Evolutionary conservation across 2,329 filamentous ascomycete species (phyloP).

Genomic region (Cordyceps farinosa): DNA sequence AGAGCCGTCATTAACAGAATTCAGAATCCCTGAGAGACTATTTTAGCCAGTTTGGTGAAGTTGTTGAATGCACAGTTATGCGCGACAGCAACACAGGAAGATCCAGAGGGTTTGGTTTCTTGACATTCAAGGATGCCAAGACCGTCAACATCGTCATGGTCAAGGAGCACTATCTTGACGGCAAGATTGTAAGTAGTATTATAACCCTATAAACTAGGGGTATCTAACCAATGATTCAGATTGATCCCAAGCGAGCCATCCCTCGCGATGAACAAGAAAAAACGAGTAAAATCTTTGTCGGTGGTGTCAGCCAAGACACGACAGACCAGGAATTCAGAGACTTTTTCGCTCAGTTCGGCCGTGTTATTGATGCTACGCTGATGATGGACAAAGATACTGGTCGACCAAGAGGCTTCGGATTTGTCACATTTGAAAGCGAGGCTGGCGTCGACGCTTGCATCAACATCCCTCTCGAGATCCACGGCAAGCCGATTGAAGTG

Average conservation of each 20-base stretch:
- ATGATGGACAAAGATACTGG: conserved; percentile 99
- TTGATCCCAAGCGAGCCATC: conserved; percentile 96
- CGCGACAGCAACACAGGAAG: conserved; percentile 89
- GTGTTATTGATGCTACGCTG: conserved; percentile 92
- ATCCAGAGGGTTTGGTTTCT: conserved; percentile 92
- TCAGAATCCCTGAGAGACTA: conserved; percentile 94
- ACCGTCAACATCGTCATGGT: conserved; percentile 99
- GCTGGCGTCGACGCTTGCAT: conserved; percentile 91
- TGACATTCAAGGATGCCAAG: conserved; percentile 96
- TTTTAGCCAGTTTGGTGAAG: conserved; percentile 96
- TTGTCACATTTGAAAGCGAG: conserved; percentile 97
- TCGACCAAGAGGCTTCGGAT: conserved; percentile 92
- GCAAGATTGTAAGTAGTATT: conserved; percentile 77
- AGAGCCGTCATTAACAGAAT: conserved; percentile 2
- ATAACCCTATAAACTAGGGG: neutral
- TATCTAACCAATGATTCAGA: conserved; percentile 51
- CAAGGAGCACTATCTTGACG: conserved; percentile 96
- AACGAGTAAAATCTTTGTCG: conserved; percentile 98
- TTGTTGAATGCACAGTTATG: conserved; percentile 99
- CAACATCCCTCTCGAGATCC: conserved; percentile 79
- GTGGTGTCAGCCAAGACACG: conserved; percentile 94
- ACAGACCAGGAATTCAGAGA: conserved; percentile 94
- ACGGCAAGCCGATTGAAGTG: conserved; percentile 94
- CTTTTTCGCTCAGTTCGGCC: conserved; percentile 94
- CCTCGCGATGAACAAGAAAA: conserved; percentile 97